Conservation (phyloP, 2,329 filamentous ascomycete species). For the Trichoderma koningiopsis region DNA sequence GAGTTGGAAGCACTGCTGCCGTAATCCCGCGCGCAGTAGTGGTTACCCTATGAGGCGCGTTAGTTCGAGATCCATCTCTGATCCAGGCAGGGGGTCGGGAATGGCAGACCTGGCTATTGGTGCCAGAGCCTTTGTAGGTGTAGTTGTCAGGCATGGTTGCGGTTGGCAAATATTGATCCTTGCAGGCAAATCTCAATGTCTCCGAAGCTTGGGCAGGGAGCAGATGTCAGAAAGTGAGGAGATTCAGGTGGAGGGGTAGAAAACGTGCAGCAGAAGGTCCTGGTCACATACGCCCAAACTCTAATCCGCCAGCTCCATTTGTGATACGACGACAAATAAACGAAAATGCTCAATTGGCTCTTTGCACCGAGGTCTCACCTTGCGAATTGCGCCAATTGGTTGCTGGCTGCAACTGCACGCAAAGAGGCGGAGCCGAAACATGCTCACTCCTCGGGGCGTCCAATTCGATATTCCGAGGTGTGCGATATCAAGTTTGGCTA, state of each 20-base stretch:
- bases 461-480: not conserved
- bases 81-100: not conserved
- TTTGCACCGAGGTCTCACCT: not conserved
- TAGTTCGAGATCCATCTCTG: not conserved
- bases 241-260: not conserved
- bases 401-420: not conserved
- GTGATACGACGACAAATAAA: not conserved
- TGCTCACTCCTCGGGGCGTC: not conserved
- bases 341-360: not conserved
- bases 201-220: not conserved
- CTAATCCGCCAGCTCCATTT: not conserved
- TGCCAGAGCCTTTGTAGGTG: conserved; percentile 55
- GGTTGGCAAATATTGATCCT: not conserved
- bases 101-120: conserved; percentile 60
- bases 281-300: not conserved
- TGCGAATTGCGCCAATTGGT: not conserved
- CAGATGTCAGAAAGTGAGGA: not conserved
- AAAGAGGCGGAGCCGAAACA: not conserved
- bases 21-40: conserved; percentile 67
- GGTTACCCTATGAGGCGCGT: conserved; percentile 60
- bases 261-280: not conserved
- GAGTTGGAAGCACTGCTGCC: conserved; percentile 56
- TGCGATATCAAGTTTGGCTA: not conserved
- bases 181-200: not conserved
- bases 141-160: conserved; percentile 35